Base-by-base conservation (phyloP, 2,329 filamentous ascomycete species). In the Didymella lethalis region DNA sequence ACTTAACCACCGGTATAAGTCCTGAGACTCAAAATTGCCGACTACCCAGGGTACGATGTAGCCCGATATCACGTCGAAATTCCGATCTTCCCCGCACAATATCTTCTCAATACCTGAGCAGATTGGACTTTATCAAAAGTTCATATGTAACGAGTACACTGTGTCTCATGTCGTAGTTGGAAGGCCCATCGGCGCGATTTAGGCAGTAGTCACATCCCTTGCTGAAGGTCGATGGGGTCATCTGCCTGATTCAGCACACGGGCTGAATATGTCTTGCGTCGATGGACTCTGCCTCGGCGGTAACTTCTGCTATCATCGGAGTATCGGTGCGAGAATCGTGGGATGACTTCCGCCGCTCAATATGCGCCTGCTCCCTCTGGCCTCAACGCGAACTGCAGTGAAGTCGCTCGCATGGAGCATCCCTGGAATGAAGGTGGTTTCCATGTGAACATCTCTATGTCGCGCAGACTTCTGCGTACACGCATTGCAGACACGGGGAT, bases 321-420 rank as follows among this genome's bases (percentile, higher is more conserved):
- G 47, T 50, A 46, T 23, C 52, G 56, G 61, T 63, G 59, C 57
- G 55, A 54, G 57, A 48, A 54, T 55, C 50, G 54, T 64, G 60
- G 54, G 54, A 59, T 48, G 61, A 31, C 10, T 54, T 57, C 51
- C 61, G 60, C 36, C 40, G 34, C 54, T 63, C 48, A 64, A 43
- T 48, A 54, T 55, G 38, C 20, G 52, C 63, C 48, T 64, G 56
- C 36, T 50, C 46, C 23, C 25, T 49, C 43, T 41, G 41, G 36
- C n/a, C 55, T 44, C 50, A 45, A 45, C 48, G 49, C 40, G 59
- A 52, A 54, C 57, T 54, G 55, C 56, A 53, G 55, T 54, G 55
- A 58, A 47, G 54, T 58, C 47, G 52, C 57, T 49, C 47, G 60
- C 57, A 63, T 59, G 63, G 62, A 51, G 62, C 53, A 51, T 23